Evolutionary conservation across 2,329 filamentous ascomycete genomes (phyloP).

Genomic region (Geoglossum cookeanum): DNA sequence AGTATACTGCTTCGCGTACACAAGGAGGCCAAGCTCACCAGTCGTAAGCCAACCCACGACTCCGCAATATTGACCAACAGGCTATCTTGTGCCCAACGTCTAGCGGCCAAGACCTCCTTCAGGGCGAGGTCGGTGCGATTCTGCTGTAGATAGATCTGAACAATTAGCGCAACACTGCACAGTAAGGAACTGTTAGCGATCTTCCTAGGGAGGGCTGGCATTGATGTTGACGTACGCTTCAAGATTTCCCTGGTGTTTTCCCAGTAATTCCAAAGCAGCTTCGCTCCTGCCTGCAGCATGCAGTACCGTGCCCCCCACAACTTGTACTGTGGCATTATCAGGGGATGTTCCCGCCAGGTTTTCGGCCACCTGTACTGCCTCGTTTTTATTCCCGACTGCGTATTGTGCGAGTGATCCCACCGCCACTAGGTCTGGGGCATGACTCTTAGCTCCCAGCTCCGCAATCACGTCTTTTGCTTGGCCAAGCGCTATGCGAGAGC

Average conservation of each 20-base stretch:
- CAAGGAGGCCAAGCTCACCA: constrained; percentile 35
- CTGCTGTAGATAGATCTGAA: constrained; percentile 81
- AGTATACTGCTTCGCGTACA: not conserved
- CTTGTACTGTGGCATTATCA: constrained; percentile 65
- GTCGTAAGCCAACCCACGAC: constrained; percentile 78
- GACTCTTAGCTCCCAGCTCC: constrained; percentile 42
- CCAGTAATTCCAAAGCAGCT: constrained; percentile 61
- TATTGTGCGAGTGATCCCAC: constrained; percentile 57
- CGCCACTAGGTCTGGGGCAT: constrained; percentile 56
- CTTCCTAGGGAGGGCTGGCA: not conserved
- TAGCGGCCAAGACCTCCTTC: constrained; percentile 72
- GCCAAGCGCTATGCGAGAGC: constrained; percentile 67
- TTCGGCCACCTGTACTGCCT: constrained; percentile 44
- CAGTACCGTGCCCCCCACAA: constrained; percentile 64
- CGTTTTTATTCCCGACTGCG: constrained; percentile 36
- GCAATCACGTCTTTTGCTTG: constrained; percentile 54
- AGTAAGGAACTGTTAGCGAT: constrained; percentile 24
- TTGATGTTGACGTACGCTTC: constrained; percentile 42
- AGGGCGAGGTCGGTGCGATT: constrained; percentile 80
- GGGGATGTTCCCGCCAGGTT: constrained; percentile 44
- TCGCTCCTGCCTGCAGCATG: constrained; percentile 67
- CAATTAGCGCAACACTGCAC: constrained; percentile 65
- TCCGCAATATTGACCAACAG: constrained; percentile 86
- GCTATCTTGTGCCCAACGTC: constrained; percentile 89
- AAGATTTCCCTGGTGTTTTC: constrained; percentile 65